Evolutionary conservation across 1,284 basidiomycete genomes (phyloP).

Genomic region (Tylopilus orsonianus): DNA sequence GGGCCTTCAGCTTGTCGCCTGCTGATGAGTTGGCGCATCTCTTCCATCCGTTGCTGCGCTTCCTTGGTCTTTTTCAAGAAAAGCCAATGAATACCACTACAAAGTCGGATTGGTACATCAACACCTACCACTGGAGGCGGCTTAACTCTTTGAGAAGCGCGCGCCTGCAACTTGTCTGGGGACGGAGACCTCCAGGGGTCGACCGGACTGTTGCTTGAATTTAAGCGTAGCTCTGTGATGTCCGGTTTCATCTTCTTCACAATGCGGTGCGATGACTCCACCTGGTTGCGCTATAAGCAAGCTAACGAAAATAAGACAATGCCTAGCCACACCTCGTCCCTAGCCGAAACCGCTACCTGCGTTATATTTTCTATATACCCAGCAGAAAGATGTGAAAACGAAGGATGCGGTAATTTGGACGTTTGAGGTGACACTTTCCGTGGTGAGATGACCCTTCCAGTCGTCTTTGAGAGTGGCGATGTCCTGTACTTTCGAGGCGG

Average conservation of each 20-base stretch:
- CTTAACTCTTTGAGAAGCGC: slow-evolving; percentile 42
- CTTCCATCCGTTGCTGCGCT: slow-evolving; percentile 71
- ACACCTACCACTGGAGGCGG: slow-evolving; percentile 43
- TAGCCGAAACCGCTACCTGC: slow-evolving; percentile 53
- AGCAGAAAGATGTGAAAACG: slow-evolving; percentile 24
- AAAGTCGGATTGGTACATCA: slow-evolving; percentile 3
- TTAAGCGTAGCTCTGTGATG: slow-evolving; percentile 40
- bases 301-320: neutral
- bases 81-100: slow-evolving; percentile 10
- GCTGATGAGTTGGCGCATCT: slow-evolving; percentile 71
- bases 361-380: slow-evolving; percentile 47
- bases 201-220: slow-evolving; percentile 26
- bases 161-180: slow-evolving; percentile 50
- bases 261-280: slow-evolving; percentile 62
- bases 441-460: slow-evolving; percentile 48
- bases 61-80: slow-evolving; percentile 59
- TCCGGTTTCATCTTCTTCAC: slow-evolving; percentile 73
- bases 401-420: slow-evolving; percentile 27
- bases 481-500: slow-evolving; percentile 45
- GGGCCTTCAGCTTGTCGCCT: slow-evolving; percentile 51
- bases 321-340: slow-evolving; percentile 55
- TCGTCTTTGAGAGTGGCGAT: slow-evolving; percentile 49
- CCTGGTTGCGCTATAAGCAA: slow-evolving; percentile 39
- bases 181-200: slow-evolving; percentile 48
- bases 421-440: slow-evolving; percentile 55